Evolutionary conservation across 331 rosid genomes (phyloP).

Genomic region (Quercus phellos): DNA sequence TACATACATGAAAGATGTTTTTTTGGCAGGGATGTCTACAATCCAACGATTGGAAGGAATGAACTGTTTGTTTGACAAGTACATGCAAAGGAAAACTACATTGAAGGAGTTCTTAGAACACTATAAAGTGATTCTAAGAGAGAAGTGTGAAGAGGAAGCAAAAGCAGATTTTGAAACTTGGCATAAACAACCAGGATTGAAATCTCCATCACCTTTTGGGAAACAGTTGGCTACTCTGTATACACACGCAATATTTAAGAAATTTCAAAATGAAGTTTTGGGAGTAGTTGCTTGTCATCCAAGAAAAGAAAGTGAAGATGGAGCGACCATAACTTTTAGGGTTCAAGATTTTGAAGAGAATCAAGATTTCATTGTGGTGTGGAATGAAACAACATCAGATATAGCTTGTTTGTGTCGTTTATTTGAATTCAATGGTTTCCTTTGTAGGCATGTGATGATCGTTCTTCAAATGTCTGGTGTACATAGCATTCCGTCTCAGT

Average conservation of each 20-base stretch:
- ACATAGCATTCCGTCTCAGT: constrained; percentile 47
- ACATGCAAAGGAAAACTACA: constrained; percentile 36
- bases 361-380: constrained; percentile 39
- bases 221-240: constrained; percentile 52
- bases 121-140: constrained; percentile 18
- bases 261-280: constrained; percentile 62
- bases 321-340: constrained; percentile 23
- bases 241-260: constrained; percentile 48
- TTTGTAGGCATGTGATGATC: constrained; percentile 64
- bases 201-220: constrained; percentile 61
- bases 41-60: constrained; percentile 33
- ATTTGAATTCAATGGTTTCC: constrained; percentile 58
- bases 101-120: constrained; percentile 36
- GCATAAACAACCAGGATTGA: constrained; percentile 44
- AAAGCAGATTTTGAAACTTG: constrained; percentile 39
- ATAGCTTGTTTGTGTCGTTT: constrained; percentile 45
- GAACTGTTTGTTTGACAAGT: constrained; percentile 34
- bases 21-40: constrained; percentile 39
- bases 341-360: constrained; percentile 56
- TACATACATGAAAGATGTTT: constrained; percentile 29
- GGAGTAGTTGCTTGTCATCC: constrained; percentile 76
- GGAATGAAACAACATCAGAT: constrained; percentile 44
- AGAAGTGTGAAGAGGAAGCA: constrained; percentile 41
- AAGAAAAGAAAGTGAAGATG: constrained; percentile 44
- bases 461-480: constrained; percentile 60